Evolutionary conservation across 2,329 filamentous ascomycete species (phyloP).

Genomic region (Microascus cirrosus): DNA sequence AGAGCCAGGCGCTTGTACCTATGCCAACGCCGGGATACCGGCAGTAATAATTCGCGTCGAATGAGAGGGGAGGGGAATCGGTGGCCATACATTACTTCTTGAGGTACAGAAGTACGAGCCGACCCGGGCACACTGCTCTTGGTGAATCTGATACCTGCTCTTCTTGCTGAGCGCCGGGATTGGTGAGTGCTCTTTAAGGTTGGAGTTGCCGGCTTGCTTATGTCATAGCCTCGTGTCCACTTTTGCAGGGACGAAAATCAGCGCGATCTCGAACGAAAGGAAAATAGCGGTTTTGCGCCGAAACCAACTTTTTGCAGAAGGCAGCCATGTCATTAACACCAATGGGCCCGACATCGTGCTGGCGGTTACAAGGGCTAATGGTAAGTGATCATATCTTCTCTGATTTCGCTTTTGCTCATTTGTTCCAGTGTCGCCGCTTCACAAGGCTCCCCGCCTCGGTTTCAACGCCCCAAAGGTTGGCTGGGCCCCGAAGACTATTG

Average conservation of each 20-base stretch:
- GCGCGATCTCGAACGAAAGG: neutral
- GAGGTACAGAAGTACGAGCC: no score
- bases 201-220: neutral
- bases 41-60: no score
- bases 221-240: neutral
- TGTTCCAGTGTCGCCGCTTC: neutral
- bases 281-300: neutral
- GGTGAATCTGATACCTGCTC: no score
- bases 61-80: no score
- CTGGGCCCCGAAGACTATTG: neutral
- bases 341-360: neutral
- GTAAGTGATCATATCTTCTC: neutral
- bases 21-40: no score
- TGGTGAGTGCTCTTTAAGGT: neutral
- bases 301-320: neutral
- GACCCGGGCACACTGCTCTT: no score
- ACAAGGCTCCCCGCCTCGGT: neutral
- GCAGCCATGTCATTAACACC: neutral
- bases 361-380: neutral
- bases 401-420: neutral
- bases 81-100: no score
- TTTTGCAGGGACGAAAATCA: neutral
- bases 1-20: no score
- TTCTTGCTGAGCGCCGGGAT: neutral
- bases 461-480: neutral